Evolutionary conservation across 2,329 filamentous ascomycete genomes (phyloP).

Genomic region (Fusarium fujikuroi): DNA sequence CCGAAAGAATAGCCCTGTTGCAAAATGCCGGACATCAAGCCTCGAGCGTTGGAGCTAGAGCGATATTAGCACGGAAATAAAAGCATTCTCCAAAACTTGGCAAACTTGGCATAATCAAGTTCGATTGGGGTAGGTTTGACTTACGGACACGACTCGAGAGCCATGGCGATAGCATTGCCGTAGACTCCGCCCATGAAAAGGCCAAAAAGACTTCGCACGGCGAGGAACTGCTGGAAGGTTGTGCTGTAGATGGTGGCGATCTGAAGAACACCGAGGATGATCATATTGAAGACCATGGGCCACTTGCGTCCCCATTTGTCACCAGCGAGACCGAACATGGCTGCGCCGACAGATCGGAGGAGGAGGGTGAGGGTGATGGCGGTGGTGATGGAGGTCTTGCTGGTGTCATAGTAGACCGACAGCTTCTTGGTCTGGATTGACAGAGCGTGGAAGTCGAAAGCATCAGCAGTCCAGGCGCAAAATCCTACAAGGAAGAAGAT

Average conservation of each 20-base stretch:
- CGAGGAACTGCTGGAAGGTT: conserved; percentile 80
- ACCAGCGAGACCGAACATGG: conserved; percentile 78
- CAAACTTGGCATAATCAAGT: neutral
- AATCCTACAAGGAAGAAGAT: conserved; percentile 81
- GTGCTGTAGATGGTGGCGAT: conserved; percentile 80
- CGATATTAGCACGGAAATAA: conserved; percentile 36
- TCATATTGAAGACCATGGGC: conserved; percentile 85
- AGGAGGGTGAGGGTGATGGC: conserved; percentile 81
- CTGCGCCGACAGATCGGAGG: conserved; percentile 78
- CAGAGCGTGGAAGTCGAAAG: conserved; percentile 85
- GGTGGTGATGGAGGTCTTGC: conserved; percentile 75
- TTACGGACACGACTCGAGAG: conserved; percentile 76
- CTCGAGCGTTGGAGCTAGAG: conserved; percentile 70
- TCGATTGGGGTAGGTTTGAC: conserved; percentile 42
- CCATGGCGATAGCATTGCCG: conserved; percentile 82
- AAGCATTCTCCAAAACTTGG: conserved; percentile 30
- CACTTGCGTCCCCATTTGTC: conserved; percentile 86
- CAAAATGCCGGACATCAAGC: conserved; percentile 83
- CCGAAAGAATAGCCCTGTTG: conserved; percentile 86
- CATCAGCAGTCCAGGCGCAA: conserved; percentile 81
- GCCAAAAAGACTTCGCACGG: conserved; percentile 77
- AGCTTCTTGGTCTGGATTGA: conserved; percentile 82
- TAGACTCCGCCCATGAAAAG: conserved; percentile 86
- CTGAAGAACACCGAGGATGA: conserved; percentile 73
- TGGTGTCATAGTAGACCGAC: conserved; percentile 59